A percentile compares a stretch with the other conserved stretches of the same genome.
phyloP scores from a whole-genome alignment of 2,329 filamentous ascomycete genomes.

The Aspergillus eucalypticola region DNA sequence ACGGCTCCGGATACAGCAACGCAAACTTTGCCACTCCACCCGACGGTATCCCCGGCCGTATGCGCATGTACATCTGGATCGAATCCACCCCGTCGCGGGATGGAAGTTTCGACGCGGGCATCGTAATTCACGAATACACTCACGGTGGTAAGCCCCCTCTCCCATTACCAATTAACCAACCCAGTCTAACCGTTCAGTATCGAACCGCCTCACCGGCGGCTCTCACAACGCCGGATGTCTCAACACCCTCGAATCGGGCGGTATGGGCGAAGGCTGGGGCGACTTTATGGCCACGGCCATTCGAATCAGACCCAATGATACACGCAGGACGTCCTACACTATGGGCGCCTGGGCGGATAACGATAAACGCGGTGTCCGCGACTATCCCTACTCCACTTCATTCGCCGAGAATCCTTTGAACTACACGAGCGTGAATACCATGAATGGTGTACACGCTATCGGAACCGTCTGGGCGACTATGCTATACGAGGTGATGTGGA shows the following conservation, averaged over 20 bases:
- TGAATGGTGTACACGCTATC: conserved; percentile 12
- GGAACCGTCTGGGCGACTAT: conserved; percentile 19
- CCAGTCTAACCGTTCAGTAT: conserved; percentile 1
- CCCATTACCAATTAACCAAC: too few species aligned
- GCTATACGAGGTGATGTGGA: conserved; percentile 21
- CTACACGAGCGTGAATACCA: conserved; percentile 14
- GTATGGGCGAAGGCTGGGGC: conserved; percentile 23
- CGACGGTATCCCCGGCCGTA: conserved; percentile 18
- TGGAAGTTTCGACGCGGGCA: conserved; percentile 15
- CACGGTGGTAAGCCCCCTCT: conserved; percentile 14
- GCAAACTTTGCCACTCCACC: conserved; percentile 19
- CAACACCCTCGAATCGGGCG: conserved; percentile 13
- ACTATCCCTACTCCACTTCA: conserved; percentile 17
- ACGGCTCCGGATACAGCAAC: conserved; percentile 19
- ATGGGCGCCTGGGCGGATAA: conserved; percentile 17
- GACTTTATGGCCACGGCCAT: conserved; percentile 19
- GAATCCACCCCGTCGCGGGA: conserved; percentile 9
- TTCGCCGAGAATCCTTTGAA: conserved; percentile 12
- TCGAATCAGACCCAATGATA: conserved; percentile 17
- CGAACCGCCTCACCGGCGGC: conserved; percentile 19
- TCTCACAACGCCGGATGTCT: conserved; percentile 16
- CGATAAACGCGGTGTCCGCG: conserved; percentile 11
- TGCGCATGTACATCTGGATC: conserved; percentile 20
- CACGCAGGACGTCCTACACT: conserved; percentile 8
- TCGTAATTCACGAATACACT: conserved; percentile 23